A percentile compares a stretch with the other conserved stretches of the same genome.
phyloP scores from a whole-genome alignment of 208 protist genomes.

The Spironucleus salmonicida region DNA sequence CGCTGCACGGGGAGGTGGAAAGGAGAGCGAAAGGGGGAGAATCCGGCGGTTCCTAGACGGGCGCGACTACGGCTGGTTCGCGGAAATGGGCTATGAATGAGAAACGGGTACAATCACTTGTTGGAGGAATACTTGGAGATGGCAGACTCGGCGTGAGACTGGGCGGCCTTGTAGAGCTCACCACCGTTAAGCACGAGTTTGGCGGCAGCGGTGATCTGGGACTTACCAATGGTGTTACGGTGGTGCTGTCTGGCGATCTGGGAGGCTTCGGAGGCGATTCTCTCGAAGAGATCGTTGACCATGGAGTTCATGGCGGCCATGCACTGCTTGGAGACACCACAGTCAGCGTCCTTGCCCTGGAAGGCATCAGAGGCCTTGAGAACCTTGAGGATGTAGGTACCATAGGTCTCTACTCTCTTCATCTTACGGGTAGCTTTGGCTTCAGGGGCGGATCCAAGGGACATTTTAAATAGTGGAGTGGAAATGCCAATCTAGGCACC shows the following conservation, averaged over 20 bases:
- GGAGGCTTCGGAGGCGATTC: slow-evolving; percentile 45
- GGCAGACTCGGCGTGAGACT: slow-evolving; percentile 45
- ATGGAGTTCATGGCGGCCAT: slow-evolving; percentile 51
- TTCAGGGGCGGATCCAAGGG: too few species aligned
- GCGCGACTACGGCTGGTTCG: too few species aligned
- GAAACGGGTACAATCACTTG: too few species aligned
- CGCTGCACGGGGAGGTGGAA: too few species aligned
- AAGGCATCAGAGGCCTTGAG: slow-evolving; percentile 35
- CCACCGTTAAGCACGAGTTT: slow-evolving; percentile 46
- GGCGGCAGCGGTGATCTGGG: slow-evolving; percentile 47
- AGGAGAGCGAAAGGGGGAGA: too few species aligned
- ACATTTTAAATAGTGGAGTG: too few species aligned
- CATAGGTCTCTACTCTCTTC: slow-evolving; percentile 9
- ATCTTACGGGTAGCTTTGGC: too few species aligned
- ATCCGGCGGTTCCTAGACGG: too few species aligned
- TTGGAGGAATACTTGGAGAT: slow-evolving; percentile 46
- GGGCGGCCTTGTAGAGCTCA: slow-evolving; percentile 47
- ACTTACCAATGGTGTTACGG: slow-evolving; percentile 38
- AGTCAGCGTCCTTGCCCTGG: slow-evolving; percentile 42
- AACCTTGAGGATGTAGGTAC: slow-evolving; percentile 43
- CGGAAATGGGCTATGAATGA: too few species aligned
- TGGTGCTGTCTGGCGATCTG: slow-evolving; percentile 45
- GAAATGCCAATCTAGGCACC: too few species aligned
- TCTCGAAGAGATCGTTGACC: slow-evolving; percentile 50
- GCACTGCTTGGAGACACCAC: slow-evolving; percentile 44